Conservation (phyloP, 129 eudicot genomes). For the Smallanthus sonchifolius region DNA sequence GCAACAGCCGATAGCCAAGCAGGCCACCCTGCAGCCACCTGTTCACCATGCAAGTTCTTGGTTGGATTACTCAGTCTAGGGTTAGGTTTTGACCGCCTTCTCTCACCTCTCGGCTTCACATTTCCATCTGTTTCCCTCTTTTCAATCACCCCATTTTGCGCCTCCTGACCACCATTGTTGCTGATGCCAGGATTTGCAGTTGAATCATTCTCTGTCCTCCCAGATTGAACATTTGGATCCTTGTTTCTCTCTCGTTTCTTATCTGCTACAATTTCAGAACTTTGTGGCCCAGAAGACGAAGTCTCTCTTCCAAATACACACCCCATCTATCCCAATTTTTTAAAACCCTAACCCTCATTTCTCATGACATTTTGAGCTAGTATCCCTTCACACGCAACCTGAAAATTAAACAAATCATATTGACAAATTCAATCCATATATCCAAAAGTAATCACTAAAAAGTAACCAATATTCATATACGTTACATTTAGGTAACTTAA, state of each 20-base stretch:
- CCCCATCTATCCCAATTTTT: constrained; percentile 62
- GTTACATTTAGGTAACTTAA: too few relatives aligned
- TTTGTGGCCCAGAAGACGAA: constrained; percentile 52
- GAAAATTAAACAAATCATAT: constrained; percentile 19
- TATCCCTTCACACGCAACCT: constrained; percentile 27
- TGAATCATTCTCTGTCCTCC: constrained; percentile 53
- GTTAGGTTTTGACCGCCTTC: constrained; percentile 42
- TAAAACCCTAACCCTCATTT: constrained; percentile 61
- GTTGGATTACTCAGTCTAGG: constrained; percentile 63
- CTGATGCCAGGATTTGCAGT: constrained; percentile 23
- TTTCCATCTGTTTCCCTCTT: constrained; percentile 30
- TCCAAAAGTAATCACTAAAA: background rate
- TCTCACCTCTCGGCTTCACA: constrained; percentile 30
- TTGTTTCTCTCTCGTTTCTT: constrained; percentile 40
- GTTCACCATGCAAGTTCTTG: constrained; percentile 70
- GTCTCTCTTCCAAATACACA: constrained; percentile 88
- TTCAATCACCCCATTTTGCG: constrained; percentile 28
- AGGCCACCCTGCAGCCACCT: constrained; percentile 97
- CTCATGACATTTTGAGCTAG: constrained; percentile 51
- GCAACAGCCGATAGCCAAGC: constrained; percentile 84
- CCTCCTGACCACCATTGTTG: constrained; percentile 18
- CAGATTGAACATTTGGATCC: constrained; percentile 38
- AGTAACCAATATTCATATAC: too few relatives aligned
- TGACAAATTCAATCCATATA: background rate
- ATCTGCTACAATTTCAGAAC: constrained; percentile 51